Conservation (phyloP, 352 stramenopile genomes). For the Pythium guiyangense region DNA sequence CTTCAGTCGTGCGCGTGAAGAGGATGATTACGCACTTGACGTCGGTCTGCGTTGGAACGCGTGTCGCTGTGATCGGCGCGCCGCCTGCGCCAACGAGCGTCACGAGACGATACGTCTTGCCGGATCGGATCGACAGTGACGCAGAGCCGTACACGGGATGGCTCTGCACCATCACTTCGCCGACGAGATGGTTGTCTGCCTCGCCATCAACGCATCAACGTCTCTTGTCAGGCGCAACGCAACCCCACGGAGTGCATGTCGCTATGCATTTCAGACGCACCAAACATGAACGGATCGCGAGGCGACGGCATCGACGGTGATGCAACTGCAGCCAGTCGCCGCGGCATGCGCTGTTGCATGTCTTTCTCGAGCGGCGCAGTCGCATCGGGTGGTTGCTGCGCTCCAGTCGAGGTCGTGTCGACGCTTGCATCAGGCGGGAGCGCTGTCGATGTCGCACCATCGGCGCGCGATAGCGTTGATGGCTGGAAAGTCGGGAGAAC, state of each 20-base stretch:
- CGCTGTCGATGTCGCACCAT: background rate
- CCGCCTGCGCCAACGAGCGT: conserved; percentile 28
- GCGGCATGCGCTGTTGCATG: conserved; percentile 15
- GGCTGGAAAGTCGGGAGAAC: too few species aligned
- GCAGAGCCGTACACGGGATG: conserved; percentile 54
- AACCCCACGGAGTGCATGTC: background rate
- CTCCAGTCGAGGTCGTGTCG: background rate
- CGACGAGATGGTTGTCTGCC: conserved; percentile 58
- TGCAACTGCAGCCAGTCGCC: conserved; percentile 22
- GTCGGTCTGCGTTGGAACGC: conserved; percentile 37
- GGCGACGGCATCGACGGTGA: conserved; percentile 28
- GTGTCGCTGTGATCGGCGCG: conserved; percentile 26
- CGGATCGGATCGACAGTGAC: conserved; percentile 47
- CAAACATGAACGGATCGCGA: conserved; percentile 48
- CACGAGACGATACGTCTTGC: conserved; percentile 37
- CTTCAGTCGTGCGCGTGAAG: background rate
- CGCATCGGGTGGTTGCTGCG: background rate
- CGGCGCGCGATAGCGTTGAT: background rate
- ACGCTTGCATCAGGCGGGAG: background rate
- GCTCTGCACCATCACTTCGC: conserved; percentile 43
- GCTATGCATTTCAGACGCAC: conserved; percentile 14
- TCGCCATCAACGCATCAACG: background rate
- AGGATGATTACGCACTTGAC: conserved; percentile 18
- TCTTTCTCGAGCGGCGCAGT: background rate
- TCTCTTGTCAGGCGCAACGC: background rate